Evolutionary conservation across 176 grass and related monocot species (phyloP).

Genomic region (Paspalum vaginatum): DNA sequence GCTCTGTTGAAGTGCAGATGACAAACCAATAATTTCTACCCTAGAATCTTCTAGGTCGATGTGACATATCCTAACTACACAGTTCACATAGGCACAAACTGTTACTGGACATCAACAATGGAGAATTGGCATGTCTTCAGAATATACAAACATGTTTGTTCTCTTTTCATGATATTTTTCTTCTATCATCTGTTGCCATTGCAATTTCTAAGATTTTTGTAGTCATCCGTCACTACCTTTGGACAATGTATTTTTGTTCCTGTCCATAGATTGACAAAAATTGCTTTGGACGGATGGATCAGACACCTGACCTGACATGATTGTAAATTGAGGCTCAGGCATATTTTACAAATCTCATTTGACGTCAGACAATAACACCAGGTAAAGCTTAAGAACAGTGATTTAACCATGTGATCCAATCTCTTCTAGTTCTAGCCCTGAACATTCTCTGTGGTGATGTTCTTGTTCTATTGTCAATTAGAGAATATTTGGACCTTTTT

Average conservation of each 20-base stretch:
- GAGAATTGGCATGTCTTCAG: neutral
- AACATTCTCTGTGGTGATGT: neutral
- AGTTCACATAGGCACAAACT: slow-evolving; percentile 1
- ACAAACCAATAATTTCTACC: slow-evolving; percentile 31
- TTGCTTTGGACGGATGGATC: neutral
- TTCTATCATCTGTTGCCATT: neutral
- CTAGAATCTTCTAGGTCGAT: neutral
- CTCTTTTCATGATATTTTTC: neutral
- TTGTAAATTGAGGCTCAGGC: neutral
- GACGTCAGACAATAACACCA: neutral
- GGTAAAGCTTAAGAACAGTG: neutral
- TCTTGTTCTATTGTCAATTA: neutral
- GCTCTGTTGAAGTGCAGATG: slow-evolving; percentile 44
- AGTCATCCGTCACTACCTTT: neutral
- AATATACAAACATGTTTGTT: neutral
- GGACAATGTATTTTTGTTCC: neutral
- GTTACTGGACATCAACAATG: neutral
- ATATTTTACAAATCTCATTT: neutral
- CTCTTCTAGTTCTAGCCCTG: neutral
- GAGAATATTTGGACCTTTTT: neutral
- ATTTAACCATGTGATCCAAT: neutral
- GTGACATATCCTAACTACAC: slow-evolving; percentile 16
- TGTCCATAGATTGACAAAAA: neutral
- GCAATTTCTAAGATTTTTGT: neutral
- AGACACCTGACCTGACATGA: neutral